Evolutionary conservation across 139 green algal genomes (phyloP), one percentile per base, ranked within the genome.

Genomic region (Pleodorina starrii): DNA sequence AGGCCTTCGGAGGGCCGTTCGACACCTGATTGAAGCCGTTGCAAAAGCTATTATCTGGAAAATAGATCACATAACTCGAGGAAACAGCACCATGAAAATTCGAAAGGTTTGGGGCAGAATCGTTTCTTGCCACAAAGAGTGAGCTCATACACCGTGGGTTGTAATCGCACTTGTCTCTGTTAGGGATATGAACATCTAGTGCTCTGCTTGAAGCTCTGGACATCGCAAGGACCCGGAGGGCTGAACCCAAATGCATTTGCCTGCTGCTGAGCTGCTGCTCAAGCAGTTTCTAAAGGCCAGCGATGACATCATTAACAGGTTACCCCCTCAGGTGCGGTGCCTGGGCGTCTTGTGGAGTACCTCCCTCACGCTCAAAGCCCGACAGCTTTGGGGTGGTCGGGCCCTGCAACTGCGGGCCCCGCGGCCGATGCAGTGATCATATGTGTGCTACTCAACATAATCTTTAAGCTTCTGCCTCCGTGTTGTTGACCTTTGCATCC

Each of bases 201-300:
- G 6, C 21, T 66, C 29, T 66, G 54, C 7, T 73, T 73, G 21
- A 73, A 73, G 63, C 63, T 73, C 35, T 35, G 2, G 27, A 73
- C 32, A 73, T 11, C 35, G 63, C 27, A 38, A 38, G 27, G 27
- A 23, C 35, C 63, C 19, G 63, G 63, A 19, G 63, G 25, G 63
- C 29, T 38, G 63, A 38, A 57, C 21, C 72, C 40, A n/a, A n/a
- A 84, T 84, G 48, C 48, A 84, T 32, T n/a, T 84, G 76, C 90
- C 72, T 0, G 78, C 86, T 7, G 46, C 86, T n/a, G 85, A 92
- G 44, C 80, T 91, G 51, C 75, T 94, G 66, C 81, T 94, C 2
- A 89, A 91, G 60, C 74, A 91, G 57, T 94, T 92, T 74, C 43
- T 90, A 25, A 60, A 66, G 9, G 51, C 91, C 19, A 83, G 78